Evolutionary conservation across 768 basidiomycete species (phyloP), one percentile per base, ranked within the genome.

Genomic region (Amanita pseudoporphyria): DNA sequence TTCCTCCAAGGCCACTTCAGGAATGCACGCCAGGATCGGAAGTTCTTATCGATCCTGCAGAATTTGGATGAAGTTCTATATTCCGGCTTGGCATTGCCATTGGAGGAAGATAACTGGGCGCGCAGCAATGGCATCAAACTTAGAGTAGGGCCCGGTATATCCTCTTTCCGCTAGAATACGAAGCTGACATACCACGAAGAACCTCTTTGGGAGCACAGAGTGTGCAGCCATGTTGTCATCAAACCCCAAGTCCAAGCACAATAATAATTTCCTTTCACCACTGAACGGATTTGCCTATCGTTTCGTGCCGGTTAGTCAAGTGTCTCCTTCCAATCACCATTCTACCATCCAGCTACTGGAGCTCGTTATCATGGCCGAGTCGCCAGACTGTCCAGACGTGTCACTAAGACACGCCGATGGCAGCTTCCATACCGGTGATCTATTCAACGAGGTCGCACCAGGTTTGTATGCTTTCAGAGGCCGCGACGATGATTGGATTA

Each of bases 401-500:
- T 76, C 77, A 1, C 66, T 87, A 5, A 74, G 83, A 44, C 60
- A 72, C 43, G 54, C 70, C 1, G 84, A 88, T 60, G 84, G 84
- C 5, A 70, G 84, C 58, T 86, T 84, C 67, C 86, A 86, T 61
- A 87, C 86, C 12, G 86, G 87, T 1, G 86, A 89, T 62, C 67
- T 89, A n/a, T 89, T 88, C 70, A 74, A 78, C 57, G 79, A 85
- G 62, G 68, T 71, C 14, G 55, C 67, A 1, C 70, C 77, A 1
- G 83, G 82, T 0, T 67, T 65, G 56, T 88, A 82, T 60, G 60
- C 78, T 40, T 84, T 75, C 53, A 76, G 81, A 32, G 87, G 86
- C 21, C 77, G 87, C 36, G 78, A 86, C 53, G 86, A 89, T 56
- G 86, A 89, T 63, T 87, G 86, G 87, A 88, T 89, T 62, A 89